Evolutionary conservation across 2,329 filamentous ascomycete species (phyloP).

Genomic region (Alternaria angustiovoidea): DNA sequence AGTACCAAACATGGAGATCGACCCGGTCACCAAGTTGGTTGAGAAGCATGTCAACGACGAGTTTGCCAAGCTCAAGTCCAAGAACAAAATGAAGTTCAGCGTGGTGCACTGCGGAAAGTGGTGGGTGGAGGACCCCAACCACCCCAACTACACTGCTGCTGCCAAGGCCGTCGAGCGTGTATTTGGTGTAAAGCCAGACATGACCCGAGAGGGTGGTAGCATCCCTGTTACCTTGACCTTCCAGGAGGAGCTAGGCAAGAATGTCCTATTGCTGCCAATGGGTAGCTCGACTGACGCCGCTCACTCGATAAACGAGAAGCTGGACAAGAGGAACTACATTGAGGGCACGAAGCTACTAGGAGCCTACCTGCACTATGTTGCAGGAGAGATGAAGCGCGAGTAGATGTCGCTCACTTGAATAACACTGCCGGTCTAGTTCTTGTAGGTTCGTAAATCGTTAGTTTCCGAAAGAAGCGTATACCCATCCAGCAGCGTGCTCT

Average conservation of each 20-base stretch:
- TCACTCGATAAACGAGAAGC: slow-evolving; percentile 98
- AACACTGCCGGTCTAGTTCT: neutral
- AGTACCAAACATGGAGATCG: slow-evolving; percentile 95
- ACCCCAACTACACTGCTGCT: slow-evolving; percentile 98
- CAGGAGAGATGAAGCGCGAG: slow-evolving; percentile 75
- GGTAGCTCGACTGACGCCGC: slow-evolving; percentile 95
- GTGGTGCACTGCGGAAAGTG: slow-evolving; percentile 94
- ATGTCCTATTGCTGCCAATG: slow-evolving; percentile 94
- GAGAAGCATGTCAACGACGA: slow-evolving; percentile 83
- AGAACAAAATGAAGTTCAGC: slow-evolving; percentile 86
- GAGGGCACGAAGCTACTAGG: slow-evolving; percentile 96
- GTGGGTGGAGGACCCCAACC: slow-evolving; percentile 97
- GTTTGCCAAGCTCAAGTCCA: slow-evolving; percentile 86
- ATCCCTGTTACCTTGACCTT: slow-evolving; percentile 98
- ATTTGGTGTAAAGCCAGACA: slow-evolving; percentile 91
- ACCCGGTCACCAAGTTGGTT: slow-evolving; percentile 85
- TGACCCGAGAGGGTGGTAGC: slow-evolving; percentile 95
- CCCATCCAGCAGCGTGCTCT: slow-evolving; percentile 8
- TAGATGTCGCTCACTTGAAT: slow-evolving; percentile 12
- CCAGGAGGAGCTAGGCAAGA: slow-evolving; percentile 97
- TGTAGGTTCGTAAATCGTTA: neutral
- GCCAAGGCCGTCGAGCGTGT: slow-evolving; percentile 96
- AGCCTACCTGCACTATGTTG: slow-evolving; percentile 94
- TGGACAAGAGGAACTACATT: slow-evolving; percentile 97
- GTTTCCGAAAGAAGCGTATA: slow-evolving; percentile 16